These are phyloP conservation scores for Suillus bovinus DNA, from an alignment of 768 basidiomycete species.

Conservation along the genomic window DNA sequence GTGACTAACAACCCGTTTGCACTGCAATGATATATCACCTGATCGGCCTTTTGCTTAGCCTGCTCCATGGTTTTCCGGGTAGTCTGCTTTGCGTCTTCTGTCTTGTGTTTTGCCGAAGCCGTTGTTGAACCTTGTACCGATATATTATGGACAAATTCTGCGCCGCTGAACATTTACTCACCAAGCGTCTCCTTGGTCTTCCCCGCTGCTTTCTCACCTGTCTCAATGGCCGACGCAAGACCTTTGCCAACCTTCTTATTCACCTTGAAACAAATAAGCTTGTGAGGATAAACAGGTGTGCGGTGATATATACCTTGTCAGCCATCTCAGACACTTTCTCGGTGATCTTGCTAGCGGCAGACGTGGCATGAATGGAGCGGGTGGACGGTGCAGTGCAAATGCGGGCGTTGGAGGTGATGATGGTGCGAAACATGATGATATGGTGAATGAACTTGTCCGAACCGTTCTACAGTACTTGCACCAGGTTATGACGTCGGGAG, in stretches of 20 bases:
- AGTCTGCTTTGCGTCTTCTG: conserved; percentile 7
- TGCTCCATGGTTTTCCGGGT: conserved; percentile 13
- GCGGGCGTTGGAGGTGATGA: conserved; percentile 1
- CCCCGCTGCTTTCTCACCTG: conserved; percentile 40
- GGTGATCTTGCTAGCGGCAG: conserved; percentile 31
- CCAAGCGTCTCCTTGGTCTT: conserved; percentile 39
- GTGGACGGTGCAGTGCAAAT: neutral
- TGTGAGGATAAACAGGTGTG: neutral
- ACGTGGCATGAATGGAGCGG: conserved; percentile 33
- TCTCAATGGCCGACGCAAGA: conserved; percentile 43
- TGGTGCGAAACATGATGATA: neutral
- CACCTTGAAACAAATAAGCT: conserved; percentile 26
- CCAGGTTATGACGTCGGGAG: conserved; percentile 9
- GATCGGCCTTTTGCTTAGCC: conserved; percentile 15
- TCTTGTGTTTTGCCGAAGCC: conserved; percentile 9
- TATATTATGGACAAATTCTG: neutral
- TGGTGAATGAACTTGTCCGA: neutral
- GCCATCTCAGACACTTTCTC: conserved; percentile 41
- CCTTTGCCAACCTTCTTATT: conserved; percentile 41
- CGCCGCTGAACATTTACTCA: conserved; percentile 13
- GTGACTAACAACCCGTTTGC: neutral
- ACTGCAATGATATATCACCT: conserved; percentile 4
- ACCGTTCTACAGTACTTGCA: neutral
- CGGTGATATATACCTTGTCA: conserved; percentile 29
- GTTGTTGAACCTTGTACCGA: conserved; percentile 4